These are phyloP conservation scores for Effrenium voratum DNA, from an alignment of 73 alveolate species.

Conservation along the genomic window DNA sequence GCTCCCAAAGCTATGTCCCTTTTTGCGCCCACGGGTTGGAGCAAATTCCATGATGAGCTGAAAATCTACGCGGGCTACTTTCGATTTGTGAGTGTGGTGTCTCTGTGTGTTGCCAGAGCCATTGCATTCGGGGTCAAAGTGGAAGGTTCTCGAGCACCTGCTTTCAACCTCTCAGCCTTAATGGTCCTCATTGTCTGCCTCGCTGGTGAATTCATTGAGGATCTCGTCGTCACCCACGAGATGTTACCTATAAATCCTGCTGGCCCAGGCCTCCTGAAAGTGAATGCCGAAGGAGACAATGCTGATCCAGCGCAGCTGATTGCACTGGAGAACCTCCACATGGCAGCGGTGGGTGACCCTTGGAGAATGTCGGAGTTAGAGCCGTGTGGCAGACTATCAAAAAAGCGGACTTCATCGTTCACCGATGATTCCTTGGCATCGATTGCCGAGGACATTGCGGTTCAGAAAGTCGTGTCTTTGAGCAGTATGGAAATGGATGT, in stretches of 20 bases:
- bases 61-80: constrained; percentile 23
- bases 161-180: background rate
- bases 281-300: background rate
- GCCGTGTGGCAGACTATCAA: background rate
- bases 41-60: constrained; percentile 29
- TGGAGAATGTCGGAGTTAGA: background rate
- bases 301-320: constrained; percentile 35
- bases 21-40: background rate
- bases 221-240: background rate
- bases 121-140: background rate
- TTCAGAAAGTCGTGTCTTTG: background rate
- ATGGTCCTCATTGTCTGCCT: background rate
- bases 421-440: background rate
- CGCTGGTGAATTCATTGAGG: background rate
- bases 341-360: background rate
- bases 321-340: background rate
- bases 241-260: constrained; percentile 3
- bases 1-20: background rate
- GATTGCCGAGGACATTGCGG: background rate
- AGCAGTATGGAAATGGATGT: background rate
- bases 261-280: constrained; percentile 1
- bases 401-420: background rate
- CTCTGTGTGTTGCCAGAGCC: constrained; percentile 9
- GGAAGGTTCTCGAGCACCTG: background rate
- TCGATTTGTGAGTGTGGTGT: background rate